Percentiles rank a stretch among this genome's conserved stretches.
phyloP scores from a whole-genome alignment of 2,329 filamentous ascomycete genomes.

The Didymellaceae sp. region DNA sequence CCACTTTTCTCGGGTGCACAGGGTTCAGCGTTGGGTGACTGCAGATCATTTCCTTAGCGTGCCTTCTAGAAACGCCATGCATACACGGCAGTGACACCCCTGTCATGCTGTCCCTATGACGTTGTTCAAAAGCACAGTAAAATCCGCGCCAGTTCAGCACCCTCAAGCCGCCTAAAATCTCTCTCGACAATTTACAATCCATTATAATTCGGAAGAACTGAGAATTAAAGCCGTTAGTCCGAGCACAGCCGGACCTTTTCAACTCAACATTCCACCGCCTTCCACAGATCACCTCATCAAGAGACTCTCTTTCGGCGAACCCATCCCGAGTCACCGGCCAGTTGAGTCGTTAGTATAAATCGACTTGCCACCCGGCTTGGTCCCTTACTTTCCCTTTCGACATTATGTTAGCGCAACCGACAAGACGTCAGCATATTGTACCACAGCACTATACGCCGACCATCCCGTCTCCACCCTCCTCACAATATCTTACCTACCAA shows the following conservation, averaged over 20 bases:
- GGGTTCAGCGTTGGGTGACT: constrained; percentile 11
- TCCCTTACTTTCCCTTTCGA: constrained; percentile 38
- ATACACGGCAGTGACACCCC: constrained; percentile 21
- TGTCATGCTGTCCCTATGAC: constrained; percentile 19
- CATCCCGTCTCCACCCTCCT: constrained; percentile 40
- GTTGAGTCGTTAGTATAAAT: constrained; percentile 45
- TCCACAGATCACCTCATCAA: constrained; percentile 46
- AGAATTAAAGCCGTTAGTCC: constrained; percentile 36
- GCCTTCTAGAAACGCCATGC: constrained; percentile 29
- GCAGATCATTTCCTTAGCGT: constrained; percentile 25
- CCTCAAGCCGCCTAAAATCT: constrained; percentile 34
- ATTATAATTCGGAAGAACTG: constrained; percentile 24
- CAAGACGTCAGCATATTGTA: constrained; percentile 46
- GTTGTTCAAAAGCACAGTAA: constrained; percentile 19
- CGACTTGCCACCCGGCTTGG: constrained; percentile 46
- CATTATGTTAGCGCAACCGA: constrained; percentile 48
- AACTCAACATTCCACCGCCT: constrained; percentile 32
- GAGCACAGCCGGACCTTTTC: constrained; percentile 30
- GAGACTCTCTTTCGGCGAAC: constrained; percentile 16
- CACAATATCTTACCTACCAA: constrained; percentile 39
- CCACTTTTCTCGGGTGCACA: constrained; percentile 11
- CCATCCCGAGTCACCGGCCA: constrained; percentile 39
- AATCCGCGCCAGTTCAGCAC: constrained; percentile 30
- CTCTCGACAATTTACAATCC: constrained; percentile 46
- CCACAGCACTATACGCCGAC: constrained; percentile 30